Evolutionary conservation across 345 rosid genomes (phyloP).

Genomic region (Citrus hindsii): DNA sequence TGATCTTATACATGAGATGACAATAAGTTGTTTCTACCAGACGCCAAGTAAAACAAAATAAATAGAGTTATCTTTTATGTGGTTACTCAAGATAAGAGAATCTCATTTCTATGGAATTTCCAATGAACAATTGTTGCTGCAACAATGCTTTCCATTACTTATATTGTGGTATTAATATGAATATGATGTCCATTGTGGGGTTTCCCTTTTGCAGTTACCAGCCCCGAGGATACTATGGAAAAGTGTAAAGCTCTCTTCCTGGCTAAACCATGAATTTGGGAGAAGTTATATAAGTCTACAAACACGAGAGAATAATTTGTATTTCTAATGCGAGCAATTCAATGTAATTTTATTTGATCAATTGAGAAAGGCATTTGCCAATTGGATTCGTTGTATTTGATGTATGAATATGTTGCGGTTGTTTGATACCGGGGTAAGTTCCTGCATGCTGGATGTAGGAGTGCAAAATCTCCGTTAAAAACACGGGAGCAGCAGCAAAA

Average conservation of each 20-base stretch:
- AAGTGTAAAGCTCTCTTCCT: slow-evolving; percentile 46
- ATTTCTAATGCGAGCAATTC: background rate
- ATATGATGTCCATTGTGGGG: background rate
- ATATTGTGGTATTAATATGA: background rate
- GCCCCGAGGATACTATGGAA: slow-evolving; percentile 68
- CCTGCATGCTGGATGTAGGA: background rate
- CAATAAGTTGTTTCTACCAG: background rate
- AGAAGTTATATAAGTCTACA: background rate
- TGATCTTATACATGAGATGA: background rate
- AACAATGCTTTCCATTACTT: background rate
- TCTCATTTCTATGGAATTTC: background rate
- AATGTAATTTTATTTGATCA: background rate
- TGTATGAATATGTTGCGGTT: background rate
- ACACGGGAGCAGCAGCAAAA: too few relatives aligned
- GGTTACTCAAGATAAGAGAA: background rate
- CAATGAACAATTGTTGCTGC: background rate
- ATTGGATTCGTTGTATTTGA: background rate
- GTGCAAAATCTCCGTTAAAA: too few relatives aligned
- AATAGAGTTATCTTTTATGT: background rate
- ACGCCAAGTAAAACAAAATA: background rate
- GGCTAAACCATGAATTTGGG: slow-evolving; percentile 13
- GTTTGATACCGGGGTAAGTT: too few relatives aligned
- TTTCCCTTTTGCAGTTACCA: slow-evolving; percentile 53
- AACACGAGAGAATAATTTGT: background rate
- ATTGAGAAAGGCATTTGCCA: background rate